phyloP scores from a whole-genome alignment of 495 filamentous ascomycete genomes.

The Aspergillus conjunctus region DNA sequence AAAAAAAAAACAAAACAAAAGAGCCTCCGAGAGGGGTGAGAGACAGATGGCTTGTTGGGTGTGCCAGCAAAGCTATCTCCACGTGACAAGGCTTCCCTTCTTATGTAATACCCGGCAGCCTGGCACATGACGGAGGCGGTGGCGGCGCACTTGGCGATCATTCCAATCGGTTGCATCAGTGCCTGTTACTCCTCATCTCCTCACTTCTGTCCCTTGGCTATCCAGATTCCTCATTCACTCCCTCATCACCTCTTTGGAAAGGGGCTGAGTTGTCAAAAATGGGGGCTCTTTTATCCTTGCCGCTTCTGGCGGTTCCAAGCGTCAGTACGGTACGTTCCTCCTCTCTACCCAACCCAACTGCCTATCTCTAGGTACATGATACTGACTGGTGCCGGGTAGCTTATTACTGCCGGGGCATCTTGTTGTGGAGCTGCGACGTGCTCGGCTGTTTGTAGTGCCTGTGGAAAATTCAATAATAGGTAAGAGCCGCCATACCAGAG shows the following conservation, averaged over 20 bases:
- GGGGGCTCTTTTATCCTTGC: slow-evolving; percentile 90
- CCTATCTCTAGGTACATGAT: neutral
- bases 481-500: slow-evolving; percentile 34
- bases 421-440: slow-evolving; percentile 96
- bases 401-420: slow-evolving; percentile 74
- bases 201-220: neutral
- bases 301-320: slow-evolving; percentile 84
- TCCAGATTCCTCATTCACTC: neutral
- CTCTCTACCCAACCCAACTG: neutral
- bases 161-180: too few species aligned
- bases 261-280: slow-evolving; percentile 39
- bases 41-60: too few species aligned
- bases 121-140: too few species aligned
- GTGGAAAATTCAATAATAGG: slow-evolving; percentile 97
- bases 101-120: too few species aligned
- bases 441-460: slow-evolving; percentile 89
- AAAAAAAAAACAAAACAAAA: too few species aligned
- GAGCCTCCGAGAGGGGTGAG: too few species aligned
- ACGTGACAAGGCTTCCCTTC: too few species aligned
- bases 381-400: slow-evolving; percentile 50
- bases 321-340: slow-evolving; percentile 71
- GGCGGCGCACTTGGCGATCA: too few species aligned
- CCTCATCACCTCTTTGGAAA: neutral
- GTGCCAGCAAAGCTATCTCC: too few species aligned
- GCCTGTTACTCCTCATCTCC: too few species aligned